These are phyloP conservation scores for Leptographium procerum DNA, from an alignment of 2,329 filamentous ascomycete genomes.

Conservation along the genomic window DNA sequence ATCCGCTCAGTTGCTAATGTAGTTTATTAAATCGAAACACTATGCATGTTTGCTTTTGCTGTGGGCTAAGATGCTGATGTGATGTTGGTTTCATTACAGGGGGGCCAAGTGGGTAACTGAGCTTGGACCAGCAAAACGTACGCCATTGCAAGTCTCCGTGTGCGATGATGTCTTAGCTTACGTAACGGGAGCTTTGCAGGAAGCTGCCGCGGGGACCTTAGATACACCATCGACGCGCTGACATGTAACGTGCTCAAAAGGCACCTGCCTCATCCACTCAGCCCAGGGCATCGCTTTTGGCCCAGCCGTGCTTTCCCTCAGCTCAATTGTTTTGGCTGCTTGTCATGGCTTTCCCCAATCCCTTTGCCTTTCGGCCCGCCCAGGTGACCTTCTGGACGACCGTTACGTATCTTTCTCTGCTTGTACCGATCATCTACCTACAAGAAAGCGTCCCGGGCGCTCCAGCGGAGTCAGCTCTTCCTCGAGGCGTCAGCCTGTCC, in stretches of 20 bases:
- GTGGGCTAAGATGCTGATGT: not conserved
- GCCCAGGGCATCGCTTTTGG: not conserved
- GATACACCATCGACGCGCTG: not conserved
- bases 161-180: not conserved
- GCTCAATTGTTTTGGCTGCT: not conserved
- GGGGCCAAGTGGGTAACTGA: not conserved
- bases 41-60: not conserved
- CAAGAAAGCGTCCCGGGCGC: constrained; percentile 65
- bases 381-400: constrained; percentile 74
- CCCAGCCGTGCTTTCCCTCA: not conserved
- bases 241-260: not conserved
- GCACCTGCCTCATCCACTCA: too few species aligned
- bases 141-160: not conserved
- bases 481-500: constrained; percentile 63
- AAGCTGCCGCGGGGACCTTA: not conserved
- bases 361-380: constrained; percentile 65
- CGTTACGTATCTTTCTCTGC: constrained; percentile 64
- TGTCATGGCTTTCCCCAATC: constrained; percentile 26
- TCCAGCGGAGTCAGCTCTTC: constrained; percentile 36
- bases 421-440: constrained; percentile 59
- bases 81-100: not conserved
- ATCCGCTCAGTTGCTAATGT: not conserved
- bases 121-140: not conserved
- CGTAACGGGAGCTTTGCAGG: not conserved
- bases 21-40: not conserved